Base-by-base conservation (phyloP, 2,329 filamentous ascomycete genomes). In the Onygenales sp. region DNA sequence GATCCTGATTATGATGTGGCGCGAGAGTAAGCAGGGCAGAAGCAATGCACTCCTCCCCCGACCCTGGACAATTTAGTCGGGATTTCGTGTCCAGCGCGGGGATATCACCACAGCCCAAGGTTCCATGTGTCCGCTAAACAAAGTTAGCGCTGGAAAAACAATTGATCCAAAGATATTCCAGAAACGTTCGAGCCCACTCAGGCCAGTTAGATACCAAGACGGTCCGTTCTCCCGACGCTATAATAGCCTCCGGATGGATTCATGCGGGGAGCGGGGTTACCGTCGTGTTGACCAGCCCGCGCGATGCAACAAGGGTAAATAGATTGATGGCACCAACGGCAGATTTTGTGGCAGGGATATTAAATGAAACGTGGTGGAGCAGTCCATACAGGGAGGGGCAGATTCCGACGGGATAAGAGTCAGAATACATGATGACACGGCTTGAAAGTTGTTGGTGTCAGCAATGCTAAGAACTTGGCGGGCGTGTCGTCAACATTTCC, bases 201-300 rank as follows among this genome's bases (percentile, higher is more conserved):
- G 40, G 49, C 39, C n/a, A n/a, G 14, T n/a, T 17, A 34, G 21
- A 6, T 10, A 32, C 21, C 43, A 44, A 44, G 17, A 7, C 27
- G 31, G 39, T 33, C 49, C 49, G 31, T 32, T 31, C 39, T 42
- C 39, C 31, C 49, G 21, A 42, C 39, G 27, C 21, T 31, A 42
- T 37, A 9, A 51, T 21, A 11, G 40, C 27, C 10, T 39, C n/a
- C 32, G 27, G 39, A 9, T 42, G 17, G 7, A 31, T 50, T 10
- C 27, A 42, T 27, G 49, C 40, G 49, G 49, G 49, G 49, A 43
- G 49, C 40, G 49, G 49, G 49, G 39, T 36, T 43, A 21, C 21
- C 21, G 21, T 27, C 21, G 17, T 37, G 14, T 11, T 5, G 9
- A 5, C 17, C 36, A 32, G 34, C 36, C 36, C 11, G 34, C 4